Evolutionary conservation across 176 grass and related monocot genomes (phyloP).

Genomic region (sorghum (Sorghum bicolor)): Sorghum_bicolor_NCBIv3 NC_012870.2:63416001-63416500

Average conservation of each 20-base stretch:
- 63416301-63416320: no score
- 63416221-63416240: background rate
- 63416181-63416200: background rate
- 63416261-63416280: no score
- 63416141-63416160: background rate
- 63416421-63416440: no score
- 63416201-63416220: background rate
- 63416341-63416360: background rate
- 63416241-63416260: no score
- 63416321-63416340: no score
- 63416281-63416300: no score
- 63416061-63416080: background rate
- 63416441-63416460: no score
- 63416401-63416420: no score
- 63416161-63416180: background rate
- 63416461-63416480: no score
- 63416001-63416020: background rate
- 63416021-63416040: background rate
- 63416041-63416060: slow-evolving; percentile 10
- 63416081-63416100: slow-evolving; percentile 11
- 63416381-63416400: no score
- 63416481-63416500: no score
- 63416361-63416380: no score
- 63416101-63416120: background rate
- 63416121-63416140: background rate